phyloP scores from a whole-genome alignment of 805 yeast species.

The Pichia pseudocactophila region DNA sequence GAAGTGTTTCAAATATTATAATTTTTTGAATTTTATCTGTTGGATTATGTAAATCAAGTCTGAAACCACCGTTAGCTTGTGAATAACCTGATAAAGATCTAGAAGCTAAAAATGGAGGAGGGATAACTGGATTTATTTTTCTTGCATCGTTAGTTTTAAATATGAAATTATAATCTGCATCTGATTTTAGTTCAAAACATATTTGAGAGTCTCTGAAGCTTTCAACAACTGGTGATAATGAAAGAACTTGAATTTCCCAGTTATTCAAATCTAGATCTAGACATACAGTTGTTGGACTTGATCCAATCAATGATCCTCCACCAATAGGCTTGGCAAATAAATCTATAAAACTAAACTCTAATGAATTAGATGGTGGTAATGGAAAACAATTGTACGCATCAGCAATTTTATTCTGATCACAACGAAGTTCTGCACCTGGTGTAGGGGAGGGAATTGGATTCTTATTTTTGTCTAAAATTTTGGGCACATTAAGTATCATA shows the following conservation, averaged over 20 bases:
- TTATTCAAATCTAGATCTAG: conserved; percentile 31
- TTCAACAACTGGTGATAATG: conserved; percentile 4
- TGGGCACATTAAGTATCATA: conserved; percentile 62
- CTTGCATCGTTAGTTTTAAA: conserved; percentile 40
- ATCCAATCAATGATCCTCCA: conserved; percentile 57
- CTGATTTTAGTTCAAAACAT: conserved; percentile 20
- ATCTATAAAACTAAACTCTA: conserved; percentile 45
- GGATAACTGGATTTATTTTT: conserved; percentile 28
- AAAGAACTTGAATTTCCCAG: conserved; percentile 34
- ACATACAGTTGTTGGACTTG: conserved; percentile 34
- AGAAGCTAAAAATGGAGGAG: conserved; percentile 64
- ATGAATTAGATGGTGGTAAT: conserved; percentile 39
- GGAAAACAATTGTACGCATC: conserved; percentile 77
- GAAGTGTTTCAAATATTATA: conserved; percentile 70
- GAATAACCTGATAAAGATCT: conserved; percentile 89
- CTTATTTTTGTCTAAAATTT: conserved; percentile 50
- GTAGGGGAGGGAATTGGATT: conserved; percentile 78
- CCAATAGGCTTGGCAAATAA: conserved; percentile 61
- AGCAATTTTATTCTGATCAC: conserved; percentile 55
- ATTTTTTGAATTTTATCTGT: conserved; percentile 38
- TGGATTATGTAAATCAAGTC: conserved; percentile 71
- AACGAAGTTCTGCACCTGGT: conserved; percentile 58
- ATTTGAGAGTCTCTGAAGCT: conserved; percentile 6
- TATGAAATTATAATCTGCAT: conserved; percentile 28
- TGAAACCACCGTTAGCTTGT: conserved; percentile 83